Conservation (phyloP, 805 yeast genomes). For the Saccharomycopsis sp. region DNA sequence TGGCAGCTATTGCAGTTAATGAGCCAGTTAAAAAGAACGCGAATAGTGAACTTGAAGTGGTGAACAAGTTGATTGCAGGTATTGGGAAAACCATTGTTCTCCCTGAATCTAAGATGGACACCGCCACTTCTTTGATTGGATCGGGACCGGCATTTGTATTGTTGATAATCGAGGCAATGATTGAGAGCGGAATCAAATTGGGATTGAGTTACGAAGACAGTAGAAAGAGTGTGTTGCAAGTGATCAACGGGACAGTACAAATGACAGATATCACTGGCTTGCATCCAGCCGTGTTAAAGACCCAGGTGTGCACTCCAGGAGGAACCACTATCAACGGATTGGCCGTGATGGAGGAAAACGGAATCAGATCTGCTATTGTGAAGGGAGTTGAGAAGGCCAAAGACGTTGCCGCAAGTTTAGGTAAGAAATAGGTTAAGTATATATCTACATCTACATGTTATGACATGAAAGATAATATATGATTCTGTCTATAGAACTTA, state of each 20-base stretch:
- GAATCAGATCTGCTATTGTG: constrained; percentile 80
- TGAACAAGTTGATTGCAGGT: constrained; percentile 44
- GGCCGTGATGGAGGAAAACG: constrained; percentile 84
- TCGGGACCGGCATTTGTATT: constrained; percentile 95
- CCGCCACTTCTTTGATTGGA: constrained; percentile 90
- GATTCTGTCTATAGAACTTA: not conserved
- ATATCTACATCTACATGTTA: not conserved
- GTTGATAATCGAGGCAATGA: constrained; percentile 81
- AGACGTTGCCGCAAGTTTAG: constrained; percentile 57
- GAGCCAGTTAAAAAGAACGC: constrained; percentile 38
- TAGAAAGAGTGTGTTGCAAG: constrained; percentile 83
- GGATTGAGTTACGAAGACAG: constrained; percentile 87
- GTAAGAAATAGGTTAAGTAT: constrained; percentile 39
- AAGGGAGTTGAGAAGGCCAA: constrained; percentile 91
- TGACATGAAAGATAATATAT: not conserved
- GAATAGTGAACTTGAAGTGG: constrained; percentile 33
- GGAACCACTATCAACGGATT: constrained; percentile 97
- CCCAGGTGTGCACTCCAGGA: constrained; percentile 92
- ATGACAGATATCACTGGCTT: constrained; percentile 78
- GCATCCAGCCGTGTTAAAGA: constrained; percentile 85
- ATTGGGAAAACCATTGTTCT: constrained; percentile 59
- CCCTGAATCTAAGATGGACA: constrained; percentile 93
- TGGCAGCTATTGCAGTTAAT: constrained; percentile 85
- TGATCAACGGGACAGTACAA: constrained; percentile 87
- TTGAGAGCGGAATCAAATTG: constrained; percentile 92